Conservation (phyloP, 805 yeast genomes). For the Teunomyces gatunensis region DNA sequence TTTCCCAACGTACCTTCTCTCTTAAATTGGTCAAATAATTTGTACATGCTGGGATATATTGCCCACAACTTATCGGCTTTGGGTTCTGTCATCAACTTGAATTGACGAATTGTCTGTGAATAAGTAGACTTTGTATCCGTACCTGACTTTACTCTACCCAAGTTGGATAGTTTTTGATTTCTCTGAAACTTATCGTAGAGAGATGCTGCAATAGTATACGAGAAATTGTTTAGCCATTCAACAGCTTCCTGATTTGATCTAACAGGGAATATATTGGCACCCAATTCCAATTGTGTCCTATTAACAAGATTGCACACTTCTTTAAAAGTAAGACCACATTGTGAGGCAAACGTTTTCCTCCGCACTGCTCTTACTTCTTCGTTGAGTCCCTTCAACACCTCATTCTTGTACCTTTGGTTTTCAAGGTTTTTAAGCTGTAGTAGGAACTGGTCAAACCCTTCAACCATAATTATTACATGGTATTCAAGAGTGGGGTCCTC, state of each 20-base stretch:
- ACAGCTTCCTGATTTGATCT: constrained; percentile 45
- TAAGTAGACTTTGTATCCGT: constrained; percentile 45
- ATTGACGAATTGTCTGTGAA: constrained; percentile 50
- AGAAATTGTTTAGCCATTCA: constrained; percentile 54
- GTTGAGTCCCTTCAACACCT: constrained; percentile 7
- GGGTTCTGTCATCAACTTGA: constrained; percentile 55
- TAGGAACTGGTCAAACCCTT: constrained; percentile 48
- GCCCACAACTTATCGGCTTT: constrained; percentile 46
- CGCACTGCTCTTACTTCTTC: constrained; percentile 2
- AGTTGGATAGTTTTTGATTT: constrained; percentile 51
- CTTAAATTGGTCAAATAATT: constrained; percentile 25
- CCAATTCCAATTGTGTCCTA: constrained; percentile 45
- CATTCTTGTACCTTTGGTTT: constrained; percentile 42
- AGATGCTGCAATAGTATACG: constrained; percentile 53
- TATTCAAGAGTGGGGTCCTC: constrained; percentile 17
- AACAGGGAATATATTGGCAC: constrained; percentile 50
- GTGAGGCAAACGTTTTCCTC: constrained; percentile 1
- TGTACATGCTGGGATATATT: constrained; percentile 39
- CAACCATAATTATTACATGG: constrained; percentile 43
- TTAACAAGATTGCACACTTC: constrained; percentile 42
- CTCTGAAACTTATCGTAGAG: constrained; percentile 57
- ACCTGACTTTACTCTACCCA: constrained; percentile 58
- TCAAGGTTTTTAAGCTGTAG: constrained; percentile 43
- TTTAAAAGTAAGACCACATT: constrained; percentile 15
- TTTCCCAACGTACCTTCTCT: constrained; percentile 33